phyloP scores from a whole-genome alignment of 202 grass and related monocot genomes.

The Musa balbisiana region DNA sequence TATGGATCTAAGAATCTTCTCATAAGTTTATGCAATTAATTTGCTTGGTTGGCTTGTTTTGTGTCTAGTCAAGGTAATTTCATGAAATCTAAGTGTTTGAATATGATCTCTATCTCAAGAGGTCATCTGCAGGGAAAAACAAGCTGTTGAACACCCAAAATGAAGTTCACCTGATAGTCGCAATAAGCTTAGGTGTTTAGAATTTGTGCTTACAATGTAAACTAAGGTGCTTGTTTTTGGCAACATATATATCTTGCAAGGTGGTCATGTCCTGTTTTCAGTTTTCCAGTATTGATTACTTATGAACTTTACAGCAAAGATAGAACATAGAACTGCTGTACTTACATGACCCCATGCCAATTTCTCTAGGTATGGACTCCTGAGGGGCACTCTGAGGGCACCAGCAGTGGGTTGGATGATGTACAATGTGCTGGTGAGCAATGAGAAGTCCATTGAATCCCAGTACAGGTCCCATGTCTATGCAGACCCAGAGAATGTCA shows the following conservation, averaged over 20 bases:
- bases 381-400: conserved; percentile 68
- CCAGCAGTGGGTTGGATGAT: conserved; percentile 85
- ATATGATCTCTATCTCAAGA: too few species aligned
- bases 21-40: background rate
- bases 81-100: background rate
- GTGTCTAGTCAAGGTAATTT: background rate
- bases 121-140: too few species aligned
- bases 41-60: background rate
- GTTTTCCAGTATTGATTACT: background rate
- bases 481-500: conserved; percentile 71
- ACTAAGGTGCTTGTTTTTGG: background rate
- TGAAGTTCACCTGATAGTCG: background rate
- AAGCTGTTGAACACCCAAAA: background rate
- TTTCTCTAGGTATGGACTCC: conserved; percentile 58
- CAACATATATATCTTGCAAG: background rate
- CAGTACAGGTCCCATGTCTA: conserved; percentile 97
- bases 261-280: background rate
- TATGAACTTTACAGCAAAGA: background rate
- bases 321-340: background rate
- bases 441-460: conserved; percentile 85
- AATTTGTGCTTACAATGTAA: background rate
- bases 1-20: background rate
- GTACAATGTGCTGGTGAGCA: conserved; percentile 95
- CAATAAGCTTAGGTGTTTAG: background rate
- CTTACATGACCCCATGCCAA: background rate